phyloP scores from a whole-genome alignment of 441 rosid genomes.

The Hura crepitans region DNA sequence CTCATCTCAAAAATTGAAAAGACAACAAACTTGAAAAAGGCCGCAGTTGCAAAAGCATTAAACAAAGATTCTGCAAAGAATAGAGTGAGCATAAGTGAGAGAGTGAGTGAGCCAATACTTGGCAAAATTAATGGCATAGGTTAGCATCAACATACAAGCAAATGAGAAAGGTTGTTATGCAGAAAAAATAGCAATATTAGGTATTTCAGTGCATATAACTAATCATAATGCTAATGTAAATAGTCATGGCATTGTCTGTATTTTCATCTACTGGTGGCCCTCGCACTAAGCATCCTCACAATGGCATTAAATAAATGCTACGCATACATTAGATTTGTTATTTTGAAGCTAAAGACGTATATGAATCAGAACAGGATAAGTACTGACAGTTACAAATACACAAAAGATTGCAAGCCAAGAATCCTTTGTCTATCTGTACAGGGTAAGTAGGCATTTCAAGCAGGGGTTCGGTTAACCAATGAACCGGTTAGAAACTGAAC shows the following conservation, averaged over 20 bases:
- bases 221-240: background rate
- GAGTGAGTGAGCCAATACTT: conserved; percentile 8
- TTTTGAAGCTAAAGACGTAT: background rate
- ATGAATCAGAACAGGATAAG: background rate
- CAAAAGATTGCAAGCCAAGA: background rate
- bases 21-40: conserved; percentile 97
- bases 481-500: too few relatives aligned
- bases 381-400: background rate
- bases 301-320: background rate
- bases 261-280: background rate
- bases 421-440: background rate
- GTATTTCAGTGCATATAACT: background rate
- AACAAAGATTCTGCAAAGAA: conserved; percentile 77
- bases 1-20: conserved; percentile 99
- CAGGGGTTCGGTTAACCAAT: too few relatives aligned
- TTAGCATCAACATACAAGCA: background rate
- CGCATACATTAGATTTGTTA: background rate
- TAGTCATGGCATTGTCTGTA: background rate
- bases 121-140: conserved; percentile 11
- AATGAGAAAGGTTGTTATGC: background rate
- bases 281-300: background rate
- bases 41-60: conserved; percentile 97
- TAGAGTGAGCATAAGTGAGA: conserved; percentile 21
- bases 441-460: background rate
- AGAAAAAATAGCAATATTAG: conserved; percentile 1